Base-by-base conservation (phyloP, 108 stramenopile species). In the Mediolabrus comicus region DNA sequence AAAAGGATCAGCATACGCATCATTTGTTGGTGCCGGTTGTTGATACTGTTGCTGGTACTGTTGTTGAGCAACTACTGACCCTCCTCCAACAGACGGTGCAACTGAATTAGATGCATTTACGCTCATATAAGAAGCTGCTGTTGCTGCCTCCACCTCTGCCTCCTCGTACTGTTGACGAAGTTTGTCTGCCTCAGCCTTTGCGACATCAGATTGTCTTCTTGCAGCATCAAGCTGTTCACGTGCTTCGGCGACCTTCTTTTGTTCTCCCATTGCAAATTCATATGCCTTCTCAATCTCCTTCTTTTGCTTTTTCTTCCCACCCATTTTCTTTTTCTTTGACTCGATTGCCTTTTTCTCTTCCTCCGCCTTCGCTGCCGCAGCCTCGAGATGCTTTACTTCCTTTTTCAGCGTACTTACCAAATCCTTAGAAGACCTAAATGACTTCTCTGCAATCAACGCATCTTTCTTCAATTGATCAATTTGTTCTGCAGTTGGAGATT, bases 61-160 rank as follows among this genome's bases (percentile, higher is more conserved):
- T 46, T 65, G 72, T 8, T 72, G 59, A 64, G 33, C 36, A 2
- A 53, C 59, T 31, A 61, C 57, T 12, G 60, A 62, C 3, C 22
- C 41, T 30, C 59, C 24, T 60, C 38, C 53, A 49, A 49, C 46
- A 1, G 46, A 49, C 9, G 22, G 14, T 9, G 46, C 46, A 17
- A 49, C n/a, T 9, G 46, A 49, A 49, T 49, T 17, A 0, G 43
- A 57, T 11, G 58, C 57, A 66, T 72, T 59, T 14, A 61, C 64
- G 14, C 63, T 73, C 72, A 64, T 36, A 51, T 73, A 73, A n/a
- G 87, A 89, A 9, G 84, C 86, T 3, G 84, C 92, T 8, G 92
- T 74, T 41, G 83, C 92, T 27, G 78, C 83, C 28, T 87, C 79
- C 13, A 94, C 65, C 68, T 94, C 92, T 8, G 87, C 86, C 63